A percentile compares a stretch with the other conserved stretches of the same genome.
Evolutionary conservation across 345 rosid genomes (phyloP).

Genomic region (Lepidium didymum): DNA sequence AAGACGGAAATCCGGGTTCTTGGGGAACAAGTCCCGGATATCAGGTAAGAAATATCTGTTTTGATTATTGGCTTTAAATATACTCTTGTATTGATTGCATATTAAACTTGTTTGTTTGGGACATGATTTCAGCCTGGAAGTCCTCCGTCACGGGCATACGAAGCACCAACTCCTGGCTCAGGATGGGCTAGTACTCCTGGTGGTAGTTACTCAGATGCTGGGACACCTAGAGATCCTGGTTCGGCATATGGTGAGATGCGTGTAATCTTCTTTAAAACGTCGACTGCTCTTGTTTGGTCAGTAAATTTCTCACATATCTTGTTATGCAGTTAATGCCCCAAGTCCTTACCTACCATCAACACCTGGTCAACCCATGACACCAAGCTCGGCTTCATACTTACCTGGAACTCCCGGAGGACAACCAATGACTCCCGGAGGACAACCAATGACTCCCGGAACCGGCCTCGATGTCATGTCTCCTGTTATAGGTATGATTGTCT

Average conservation of each 20-base stretch:
- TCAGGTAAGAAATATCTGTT: conserved; percentile 44
- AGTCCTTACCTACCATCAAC: conserved; percentile 93
- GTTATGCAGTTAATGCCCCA: conserved; percentile 74
- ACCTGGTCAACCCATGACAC: conserved; percentile 93
- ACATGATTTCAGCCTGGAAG: conserved; percentile 69
- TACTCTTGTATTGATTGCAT: not conserved
- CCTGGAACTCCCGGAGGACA: conserved; percentile 99
- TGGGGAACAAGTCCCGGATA: conserved; percentile 90
- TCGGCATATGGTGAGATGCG: conserved; percentile 55
- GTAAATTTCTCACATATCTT: not conserved
- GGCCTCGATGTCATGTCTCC: conserved; percentile 94
- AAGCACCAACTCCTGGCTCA: conserved; percentile 95
- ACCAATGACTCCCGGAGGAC: conserved; percentile 98
- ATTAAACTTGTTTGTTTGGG: not conserved
- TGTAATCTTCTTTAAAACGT: not conserved
- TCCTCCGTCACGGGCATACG: conserved; percentile 81
- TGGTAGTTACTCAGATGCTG: conserved; percentile 82
- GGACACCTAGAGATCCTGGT: conserved; percentile 82
- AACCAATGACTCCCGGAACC: conserved; percentile 90
- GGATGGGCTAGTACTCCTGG: conserved; percentile 93
- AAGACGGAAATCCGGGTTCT: conserved; percentile 89
- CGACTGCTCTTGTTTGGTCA: not conserved
- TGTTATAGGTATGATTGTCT: conserved; percentile 47
- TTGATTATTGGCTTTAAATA: not conserved
- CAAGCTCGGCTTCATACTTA: conserved; percentile 63